Evolutionary conservation across 2,329 filamentous ascomycete species (phyloP), one percentile per base, ranked within the genome.

Genomic region (Fusarium transvaalense): DNA sequence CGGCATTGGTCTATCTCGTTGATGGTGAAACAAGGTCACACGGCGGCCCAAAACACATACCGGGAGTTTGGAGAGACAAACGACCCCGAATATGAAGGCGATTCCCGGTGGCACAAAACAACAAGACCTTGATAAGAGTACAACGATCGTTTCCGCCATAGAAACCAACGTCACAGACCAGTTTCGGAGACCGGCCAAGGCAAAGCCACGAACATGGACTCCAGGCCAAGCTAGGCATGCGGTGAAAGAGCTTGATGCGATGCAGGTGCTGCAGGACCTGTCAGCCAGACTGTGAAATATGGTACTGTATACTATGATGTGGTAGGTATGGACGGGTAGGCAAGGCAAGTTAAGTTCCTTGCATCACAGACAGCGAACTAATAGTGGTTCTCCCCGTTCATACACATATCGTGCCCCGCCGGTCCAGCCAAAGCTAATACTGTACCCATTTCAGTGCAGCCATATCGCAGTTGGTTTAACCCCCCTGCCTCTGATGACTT

Each of bases 61-160:
- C 66, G 57, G 50, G 63, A 67, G 62, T 56, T 47, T 70, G 62
- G 66, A 63, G 61, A 70, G 66, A 67, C 53, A 70, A 50, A 58
- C 42, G 53, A 46, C 58, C 38, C 57, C 46, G 43, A 53, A 56
- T 52, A 50, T 64, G 66, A 46, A 64, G 21, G 45, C 35, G 37
- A 56, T 59, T 35, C 58, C 41, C 50, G 57, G 50, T 64, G 37
- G 61, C 60, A 64, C 67, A 64, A 43, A 52, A 55, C 17, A 68
- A 52, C 37, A 57, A 48, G 42, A 21, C 46, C 35, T 56, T 38
- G 45, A 52, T 21, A 42, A 50, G 35, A 51, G 41, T 41, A 35
- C 59, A 45, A 45, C 25, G 45, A 34, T 46, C 59, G 34, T 42
- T 65, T 54, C 29, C 23, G 32, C 47, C 38, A 61, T 67, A 31